phyloP scores from a whole-genome alignment of 768 basidiomycete species.

The Crassisporium funariophilum region DNA sequence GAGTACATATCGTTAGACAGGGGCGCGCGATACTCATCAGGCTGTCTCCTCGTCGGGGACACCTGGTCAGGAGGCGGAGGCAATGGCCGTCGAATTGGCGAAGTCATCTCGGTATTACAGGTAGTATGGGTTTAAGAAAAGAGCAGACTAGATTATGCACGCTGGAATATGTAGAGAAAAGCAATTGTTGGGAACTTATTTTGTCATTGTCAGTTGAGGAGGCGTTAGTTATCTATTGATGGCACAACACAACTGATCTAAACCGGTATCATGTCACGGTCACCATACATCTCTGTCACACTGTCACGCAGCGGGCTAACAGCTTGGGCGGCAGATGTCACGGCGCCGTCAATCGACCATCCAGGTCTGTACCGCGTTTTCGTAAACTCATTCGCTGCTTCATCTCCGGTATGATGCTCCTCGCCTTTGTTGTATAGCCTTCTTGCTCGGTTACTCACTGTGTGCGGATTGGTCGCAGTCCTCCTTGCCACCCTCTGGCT shows the following conservation, averaged over 20 bases:
- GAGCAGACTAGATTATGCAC: too few relatives aligned
- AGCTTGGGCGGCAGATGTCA: too few relatives aligned
- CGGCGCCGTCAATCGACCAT: too few relatives aligned
- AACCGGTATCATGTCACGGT: neutral
- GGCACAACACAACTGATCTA: conserved; percentile 7
- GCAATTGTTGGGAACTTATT: too few relatives aligned
- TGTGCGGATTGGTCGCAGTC: neutral
- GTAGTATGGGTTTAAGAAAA: conserved; percentile 2
- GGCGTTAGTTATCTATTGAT: neutral
- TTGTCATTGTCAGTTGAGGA: conserved; percentile 16
- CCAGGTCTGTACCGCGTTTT: too few relatives aligned
- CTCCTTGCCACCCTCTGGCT: neutral
- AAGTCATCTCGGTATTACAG: conserved; percentile 16
- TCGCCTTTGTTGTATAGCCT: too few relatives aligned
- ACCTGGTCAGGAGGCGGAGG: conserved; percentile 27
- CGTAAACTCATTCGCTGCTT: too few relatives aligned
- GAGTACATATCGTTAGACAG: conserved; percentile 28
- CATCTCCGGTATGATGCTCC: too few relatives aligned
- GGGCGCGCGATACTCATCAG: conserved; percentile 27
- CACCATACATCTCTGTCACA: too few relatives aligned
- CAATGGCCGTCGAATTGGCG: conserved; percentile 26
- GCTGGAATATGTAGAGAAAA: too few relatives aligned
- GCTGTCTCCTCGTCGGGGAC: conserved; percentile 29
- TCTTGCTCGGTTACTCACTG: neutral
- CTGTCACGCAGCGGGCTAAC: too few relatives aligned